These are phyloP conservation scores for Penicillium oxalicum DNA, from an alignment of 2,329 filamentous ascomycete species.

Conservation along the genomic window DNA sequence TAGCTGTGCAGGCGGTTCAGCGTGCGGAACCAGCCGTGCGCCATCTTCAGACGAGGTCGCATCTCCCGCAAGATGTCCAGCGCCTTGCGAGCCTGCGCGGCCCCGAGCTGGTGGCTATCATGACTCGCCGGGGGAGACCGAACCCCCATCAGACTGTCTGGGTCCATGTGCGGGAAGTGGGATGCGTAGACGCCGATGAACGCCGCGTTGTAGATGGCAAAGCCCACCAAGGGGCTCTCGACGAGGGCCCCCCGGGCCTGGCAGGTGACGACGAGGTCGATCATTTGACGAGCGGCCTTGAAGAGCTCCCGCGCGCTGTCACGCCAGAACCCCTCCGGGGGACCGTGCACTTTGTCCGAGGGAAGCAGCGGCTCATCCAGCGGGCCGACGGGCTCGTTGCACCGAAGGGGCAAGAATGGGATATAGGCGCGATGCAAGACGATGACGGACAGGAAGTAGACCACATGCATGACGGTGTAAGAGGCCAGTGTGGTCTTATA, in stretches of 20 bases:
- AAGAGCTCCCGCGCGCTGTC: conserved; percentile 47
- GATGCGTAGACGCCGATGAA: conserved; percentile 49
- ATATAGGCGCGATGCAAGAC: conserved; percentile 52
- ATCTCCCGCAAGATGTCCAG: conserved; percentile 38
- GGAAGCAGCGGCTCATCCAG: conserved; percentile 47
- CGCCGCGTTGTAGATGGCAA: conserved; percentile 50
- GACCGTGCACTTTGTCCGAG: conserved; percentile 35
- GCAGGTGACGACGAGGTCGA: conserved; percentile 48
- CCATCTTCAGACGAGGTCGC: conserved; percentile 38
- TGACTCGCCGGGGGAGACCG: conserved; percentile 21
- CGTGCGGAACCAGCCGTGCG: conserved; percentile 41
- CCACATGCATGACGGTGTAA: conserved; percentile 51
- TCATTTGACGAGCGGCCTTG: conserved; percentile 47
- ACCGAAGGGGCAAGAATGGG: conserved; percentile 49
- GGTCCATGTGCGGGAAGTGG: conserved; percentile 53
- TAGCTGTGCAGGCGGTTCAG: conserved; percentile 39
- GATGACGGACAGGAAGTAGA: conserved; percentile 50
- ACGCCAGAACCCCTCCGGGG: conserved; percentile 49
- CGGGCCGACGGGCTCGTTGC: conserved; percentile 47
- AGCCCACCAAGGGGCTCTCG: conserved; percentile 52
- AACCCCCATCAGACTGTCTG: conserved; percentile 42
- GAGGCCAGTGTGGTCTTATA: conserved; percentile 46
- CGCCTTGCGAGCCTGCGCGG: conserved; percentile 31
- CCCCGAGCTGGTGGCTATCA: conserved; percentile 26
- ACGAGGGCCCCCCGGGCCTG: conserved; percentile 47